Base-by-base conservation (phyloP, 148 eudicot genomes). In the Oxyria digyna region DNA sequence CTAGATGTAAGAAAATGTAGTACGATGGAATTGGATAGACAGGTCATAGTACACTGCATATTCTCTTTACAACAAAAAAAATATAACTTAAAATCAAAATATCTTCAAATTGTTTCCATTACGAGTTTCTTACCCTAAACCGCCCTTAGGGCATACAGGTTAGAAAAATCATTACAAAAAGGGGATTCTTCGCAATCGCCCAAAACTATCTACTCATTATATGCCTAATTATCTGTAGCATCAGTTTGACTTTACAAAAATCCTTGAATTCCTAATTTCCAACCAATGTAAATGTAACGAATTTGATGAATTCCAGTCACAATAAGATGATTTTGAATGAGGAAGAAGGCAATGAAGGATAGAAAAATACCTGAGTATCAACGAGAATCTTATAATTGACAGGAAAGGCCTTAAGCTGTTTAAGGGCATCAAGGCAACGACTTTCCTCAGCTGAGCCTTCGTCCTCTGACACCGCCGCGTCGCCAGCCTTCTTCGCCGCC, bases 361-460 rank as follows among this genome's bases (percentile, higher is more conserved):
- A 8, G 6, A 8, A n/a, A 4, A 46, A 18, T 68, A 89, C 96
- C 89, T 89, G 85, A 3, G 96, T 82, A 29, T 88, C 80, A 41
- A 86, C 91, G 20, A 89, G 87, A 75, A 89, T 71, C 66, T 86
- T 76, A 74, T 86, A 86, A 77, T 79, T 82, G 24, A 89, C 89
- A 48, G 91, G 96, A 46, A 84, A 86, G 57, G 74, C 71, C 72
- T 81, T 79, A 38, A 89, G 87, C 72, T 52, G 73, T 10, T 81
- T 79, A 41, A 89, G 77, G 10, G 91, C 85, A 24, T 84, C 89
- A 65, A 89, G 82, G 62, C 96, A 89, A 4, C 82, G 87, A 41
- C 55, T 76, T 81, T 86, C 91, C 45, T 78, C 91, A 23, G 73
- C 77, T 0, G 76, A 71, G 18, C 73, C 71, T 1, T 46, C 79